Conservation (phyloP, 179 eudicot genomes). For the Corrigiola litoralis region DNA sequence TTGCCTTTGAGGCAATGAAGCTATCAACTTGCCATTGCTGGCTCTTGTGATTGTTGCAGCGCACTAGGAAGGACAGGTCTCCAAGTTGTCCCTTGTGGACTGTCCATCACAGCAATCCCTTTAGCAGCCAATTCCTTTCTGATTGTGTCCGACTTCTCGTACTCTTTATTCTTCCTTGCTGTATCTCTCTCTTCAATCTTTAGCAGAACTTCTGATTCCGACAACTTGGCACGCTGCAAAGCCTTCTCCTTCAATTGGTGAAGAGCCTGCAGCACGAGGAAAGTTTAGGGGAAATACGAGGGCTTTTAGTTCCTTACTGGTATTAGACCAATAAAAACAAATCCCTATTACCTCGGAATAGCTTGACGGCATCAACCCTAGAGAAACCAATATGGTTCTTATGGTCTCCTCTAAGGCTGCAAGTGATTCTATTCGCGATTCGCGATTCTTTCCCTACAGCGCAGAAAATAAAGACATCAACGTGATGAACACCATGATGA, state of each 20-base stretch:
- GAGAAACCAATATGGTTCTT: slow-evolving; percentile 41
- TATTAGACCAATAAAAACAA: not conserved
- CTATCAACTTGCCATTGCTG: slow-evolving; percentile 26
- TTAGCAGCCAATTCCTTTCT: slow-evolving; percentile 75
- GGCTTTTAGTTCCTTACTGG: not conserved
- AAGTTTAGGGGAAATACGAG: not conserved
- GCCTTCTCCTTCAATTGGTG: slow-evolving; percentile 73
- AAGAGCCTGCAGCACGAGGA: slow-evolving; percentile 40
- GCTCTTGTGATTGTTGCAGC: slow-evolving; percentile 53
- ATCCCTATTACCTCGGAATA: slow-evolving; percentile 51
- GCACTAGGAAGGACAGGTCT: slow-evolving; percentile 85
- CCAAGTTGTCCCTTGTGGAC: slow-evolving; percentile 84
- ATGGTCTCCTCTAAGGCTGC: slow-evolving; percentile 60
- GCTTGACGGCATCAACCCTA: slow-evolving; percentile 80
- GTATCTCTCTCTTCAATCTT: slow-evolving; percentile 68
- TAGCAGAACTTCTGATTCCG: slow-evolving; percentile 59
- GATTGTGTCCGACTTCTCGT: slow-evolving; percentile 73
- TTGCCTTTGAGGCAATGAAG: too few relatives aligned
- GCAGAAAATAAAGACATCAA: not conserved
- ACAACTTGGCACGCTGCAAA: slow-evolving; percentile 71
- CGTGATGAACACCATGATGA: not conserved
- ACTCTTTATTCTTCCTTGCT: slow-evolving; percentile 77
- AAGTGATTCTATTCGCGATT: slow-evolving; percentile 68
- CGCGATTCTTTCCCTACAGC: slow-evolving; percentile 81
- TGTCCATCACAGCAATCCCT: slow-evolving; percentile 92